phyloP scores from a whole-genome alignment of 1,284 basidiomycete genomes.

The Omphalotus olearius region DNA sequence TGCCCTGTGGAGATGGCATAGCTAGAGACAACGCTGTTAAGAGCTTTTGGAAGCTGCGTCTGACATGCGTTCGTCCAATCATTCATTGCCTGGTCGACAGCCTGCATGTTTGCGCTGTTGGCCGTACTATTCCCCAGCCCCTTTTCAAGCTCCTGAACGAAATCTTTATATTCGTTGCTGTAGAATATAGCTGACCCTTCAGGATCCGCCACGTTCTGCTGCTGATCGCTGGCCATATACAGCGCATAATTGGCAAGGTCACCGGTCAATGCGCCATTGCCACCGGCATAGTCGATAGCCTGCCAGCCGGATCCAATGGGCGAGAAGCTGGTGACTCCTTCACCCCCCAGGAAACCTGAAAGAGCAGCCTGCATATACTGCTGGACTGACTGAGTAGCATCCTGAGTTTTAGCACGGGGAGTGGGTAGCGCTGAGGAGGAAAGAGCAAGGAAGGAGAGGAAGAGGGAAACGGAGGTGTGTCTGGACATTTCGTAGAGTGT shows the following conservation, averaged over 20 bases:
- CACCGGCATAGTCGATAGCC: constrained; percentile 4
- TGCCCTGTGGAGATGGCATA: not conserved
- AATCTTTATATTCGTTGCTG: not conserved
- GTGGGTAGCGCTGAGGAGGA: no score
- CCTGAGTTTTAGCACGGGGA: no score
- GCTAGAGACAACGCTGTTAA: not conserved
- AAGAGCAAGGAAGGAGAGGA: no score
- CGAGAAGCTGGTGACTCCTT: not conserved
- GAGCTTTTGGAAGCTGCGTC: not conserved
- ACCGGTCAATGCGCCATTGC: not conserved
- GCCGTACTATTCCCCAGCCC: not conserved
- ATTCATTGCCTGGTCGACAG: not conserved
- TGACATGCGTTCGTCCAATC: not conserved
- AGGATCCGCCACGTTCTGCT: no score
- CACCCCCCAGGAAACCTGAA: not conserved
- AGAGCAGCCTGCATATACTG: constrained; percentile 5
- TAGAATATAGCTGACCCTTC: not conserved
- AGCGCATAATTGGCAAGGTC: not conserved
- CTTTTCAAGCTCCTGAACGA: not conserved
- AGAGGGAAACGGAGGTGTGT: no score
- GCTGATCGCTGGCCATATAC: no score
- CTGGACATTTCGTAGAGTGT: no score
- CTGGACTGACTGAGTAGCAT: no score
- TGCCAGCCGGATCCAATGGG: not conserved
- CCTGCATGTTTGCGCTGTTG: not conserved